Base-by-base conservation (phyloP, 2,329 filamentous ascomycete genomes). In the Ploettnerulaceae sp. region DNA sequence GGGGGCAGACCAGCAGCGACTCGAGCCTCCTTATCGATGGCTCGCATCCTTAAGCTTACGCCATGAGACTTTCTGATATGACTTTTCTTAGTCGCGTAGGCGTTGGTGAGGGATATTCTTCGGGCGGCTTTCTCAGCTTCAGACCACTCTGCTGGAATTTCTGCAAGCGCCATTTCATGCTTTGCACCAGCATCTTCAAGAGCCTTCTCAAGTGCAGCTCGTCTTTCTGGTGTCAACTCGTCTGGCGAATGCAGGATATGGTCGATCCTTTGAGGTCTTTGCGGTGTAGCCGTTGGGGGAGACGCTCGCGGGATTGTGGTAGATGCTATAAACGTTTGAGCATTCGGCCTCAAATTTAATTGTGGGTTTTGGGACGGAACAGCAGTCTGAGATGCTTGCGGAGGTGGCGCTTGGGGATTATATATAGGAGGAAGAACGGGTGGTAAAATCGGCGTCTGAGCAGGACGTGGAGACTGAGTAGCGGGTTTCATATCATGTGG, bases 1-100 rank as follows among this genome's bases (percentile, higher is more conserved):
- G 36, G 25, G n/a, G 41, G 25, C 14, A 47, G 9, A 6, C 43
- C 48, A 17, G 44, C 41, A 21, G 41, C 34, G 15, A 36, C 35
- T 26, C 48, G 41, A 12, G 49, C 49, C 12, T 43, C 31, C 52
- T 61, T 62, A 17, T 62, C 59, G 24, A 51, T 56, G 7, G 61
- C 52, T 8, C 59, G 42, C 44, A 61, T 43, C 5, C 60, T 50
- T n/a, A 63, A 41, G 33, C 48, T 60, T 3, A 63, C 60, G 21
- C 57, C 57, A 46, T 56, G 56, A 2, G 42, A 37, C 43, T 54
- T 57, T 4, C 60, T 52, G 22, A 61, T 60, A 14, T 59, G 55
- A 26, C 51, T 56, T 38, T 61, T 60, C 20, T 50, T 55, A 2
- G 60, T 59, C 7, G 58, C 54, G 28, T 53, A 53, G 7, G 50